phyloP scores from a whole-genome alignment of 2,329 filamentous ascomycete genomes.

The Paecilomyces fulvus region DNA sequence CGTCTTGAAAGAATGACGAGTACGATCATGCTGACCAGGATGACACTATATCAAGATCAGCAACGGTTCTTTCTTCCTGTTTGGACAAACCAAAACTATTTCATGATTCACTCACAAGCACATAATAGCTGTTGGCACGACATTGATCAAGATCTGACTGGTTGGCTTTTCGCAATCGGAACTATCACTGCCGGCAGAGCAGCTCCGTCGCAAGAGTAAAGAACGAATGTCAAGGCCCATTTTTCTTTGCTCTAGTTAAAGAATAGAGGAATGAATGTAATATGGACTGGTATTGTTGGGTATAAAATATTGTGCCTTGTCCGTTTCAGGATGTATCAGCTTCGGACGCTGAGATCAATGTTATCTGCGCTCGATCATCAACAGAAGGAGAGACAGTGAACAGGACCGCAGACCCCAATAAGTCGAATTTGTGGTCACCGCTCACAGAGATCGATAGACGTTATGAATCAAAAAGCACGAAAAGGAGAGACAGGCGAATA shows the following conservation, averaged over 20 bases:
- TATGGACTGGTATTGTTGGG: neutral
- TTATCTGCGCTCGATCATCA: neutral
- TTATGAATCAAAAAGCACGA: neutral
- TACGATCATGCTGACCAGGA: slow-evolving; percentile 1
- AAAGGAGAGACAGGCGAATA: neutral
- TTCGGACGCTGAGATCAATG: neutral
- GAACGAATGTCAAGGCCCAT: neutral
- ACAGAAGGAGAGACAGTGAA: neutral
- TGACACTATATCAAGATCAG: slow-evolving; percentile 2
- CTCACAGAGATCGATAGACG: neutral
- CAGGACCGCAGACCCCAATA: neutral
- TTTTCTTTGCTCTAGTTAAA: neutral
- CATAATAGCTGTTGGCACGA: slow-evolving; percentile 4
- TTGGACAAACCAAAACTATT: neutral
- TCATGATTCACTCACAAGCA: slow-evolving; percentile 3
- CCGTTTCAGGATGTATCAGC: neutral
- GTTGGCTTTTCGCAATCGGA: slow-evolving; percentile 6
- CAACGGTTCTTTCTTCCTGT: neutral
- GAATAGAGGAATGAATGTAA: neutral
- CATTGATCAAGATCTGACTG: slow-evolving; percentile 4
- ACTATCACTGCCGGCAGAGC: neutral
- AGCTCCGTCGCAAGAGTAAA: neutral
- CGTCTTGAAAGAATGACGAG: slow-evolving; percentile 6
- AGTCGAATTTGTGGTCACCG: neutral
- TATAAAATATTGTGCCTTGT: neutral